Conservation (phyloP, 2,329 filamentous ascomycete genomes). For the Venturia oleaginea region DNA sequence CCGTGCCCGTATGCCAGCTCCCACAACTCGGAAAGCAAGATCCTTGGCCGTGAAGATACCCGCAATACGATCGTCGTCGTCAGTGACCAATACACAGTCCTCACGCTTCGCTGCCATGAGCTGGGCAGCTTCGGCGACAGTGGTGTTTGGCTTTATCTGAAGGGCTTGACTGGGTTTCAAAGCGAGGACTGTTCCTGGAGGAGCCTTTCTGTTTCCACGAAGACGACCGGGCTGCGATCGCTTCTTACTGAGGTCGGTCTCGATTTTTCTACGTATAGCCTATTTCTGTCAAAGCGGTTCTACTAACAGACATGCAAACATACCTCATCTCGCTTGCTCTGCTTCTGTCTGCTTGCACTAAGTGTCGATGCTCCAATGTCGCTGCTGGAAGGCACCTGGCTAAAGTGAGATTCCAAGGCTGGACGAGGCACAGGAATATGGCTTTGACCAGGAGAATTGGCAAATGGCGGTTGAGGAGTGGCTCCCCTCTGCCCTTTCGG, state of each 20-base stretch:
- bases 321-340: constrained; percentile 98
- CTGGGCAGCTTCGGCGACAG: constrained; percentile 91
- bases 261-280: constrained; percentile 95
- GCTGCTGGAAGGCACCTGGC: constrained; percentile 38
- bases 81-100: constrained; percentile 94
- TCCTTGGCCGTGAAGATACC: constrained; percentile 99
- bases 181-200: constrained; percentile 89
- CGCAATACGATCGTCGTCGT: constrained; percentile 94
- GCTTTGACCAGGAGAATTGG: constrained; percentile 49
- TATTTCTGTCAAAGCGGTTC: constrained; percentile 29
- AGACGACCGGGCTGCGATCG: constrained; percentile 70
- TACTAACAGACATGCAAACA: constrained; percentile 21
- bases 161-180: constrained; percentile 91
- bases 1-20: constrained; percentile 77
- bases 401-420: constrained; percentile 49
- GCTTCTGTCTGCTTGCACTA: constrained; percentile 91
- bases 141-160: constrained; percentile 92
- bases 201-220: constrained; percentile 82
- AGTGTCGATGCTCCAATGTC: constrained; percentile 59
- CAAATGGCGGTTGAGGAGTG: constrained; percentile 38
- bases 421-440: constrained; percentile 71
- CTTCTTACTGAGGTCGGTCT: constrained; percentile 97
- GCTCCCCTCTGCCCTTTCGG: constrained; percentile 55
- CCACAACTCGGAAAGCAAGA: constrained; percentile 92
- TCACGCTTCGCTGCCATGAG: constrained; percentile 98